Evolutionary conservation across 2,329 filamentous ascomycete genomes (phyloP).

Genomic region (Zymoseptoria pseudotritici): DNA sequence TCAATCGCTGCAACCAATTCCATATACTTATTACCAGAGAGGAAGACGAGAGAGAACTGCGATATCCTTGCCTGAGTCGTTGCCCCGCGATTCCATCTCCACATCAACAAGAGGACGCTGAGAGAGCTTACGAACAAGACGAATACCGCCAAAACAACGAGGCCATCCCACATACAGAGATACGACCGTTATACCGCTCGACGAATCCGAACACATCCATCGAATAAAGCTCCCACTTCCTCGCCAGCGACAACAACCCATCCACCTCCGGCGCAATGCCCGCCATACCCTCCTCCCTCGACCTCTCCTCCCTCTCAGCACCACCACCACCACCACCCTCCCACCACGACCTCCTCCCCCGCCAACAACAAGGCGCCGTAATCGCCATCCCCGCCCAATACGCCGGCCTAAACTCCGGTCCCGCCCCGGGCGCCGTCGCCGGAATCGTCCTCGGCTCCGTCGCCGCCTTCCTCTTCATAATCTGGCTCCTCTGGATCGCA

Average conservation of each 20-base stretch:
- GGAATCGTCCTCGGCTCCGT: constrained; percentile 53
- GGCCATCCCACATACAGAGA: not conserved
- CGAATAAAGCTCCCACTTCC: not conserved
- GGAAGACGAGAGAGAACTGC: not conserved
- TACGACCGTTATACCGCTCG: too few species aligned
- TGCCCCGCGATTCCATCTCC: not conserved
- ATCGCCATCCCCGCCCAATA: constrained; percentile 56
- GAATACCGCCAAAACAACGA: not conserved
- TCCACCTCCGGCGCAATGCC: not conserved
- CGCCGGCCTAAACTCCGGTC: constrained; percentile 45
- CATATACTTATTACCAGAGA: not conserved
- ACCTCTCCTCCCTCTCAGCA: not conserved
- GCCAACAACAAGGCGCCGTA: constrained; percentile 16
- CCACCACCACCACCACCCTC: too few species aligned
- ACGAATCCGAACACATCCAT: not conserved
- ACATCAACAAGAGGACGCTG: not conserved
- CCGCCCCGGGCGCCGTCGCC: constrained; percentile 49
- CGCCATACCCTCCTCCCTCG: not conserved
- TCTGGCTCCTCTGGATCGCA: constrained; percentile 44
- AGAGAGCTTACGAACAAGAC: not conserved
- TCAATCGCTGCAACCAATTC: not conserved
- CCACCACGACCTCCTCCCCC: constrained; percentile 3
- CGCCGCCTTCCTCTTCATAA: constrained; percentile 45
- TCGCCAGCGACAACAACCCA: not conserved
- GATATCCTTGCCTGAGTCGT: not conserved